Base-by-base conservation (phyloP, 2,329 filamentous ascomycete species). In the Tolypocladium ophioglossoides region DNA sequence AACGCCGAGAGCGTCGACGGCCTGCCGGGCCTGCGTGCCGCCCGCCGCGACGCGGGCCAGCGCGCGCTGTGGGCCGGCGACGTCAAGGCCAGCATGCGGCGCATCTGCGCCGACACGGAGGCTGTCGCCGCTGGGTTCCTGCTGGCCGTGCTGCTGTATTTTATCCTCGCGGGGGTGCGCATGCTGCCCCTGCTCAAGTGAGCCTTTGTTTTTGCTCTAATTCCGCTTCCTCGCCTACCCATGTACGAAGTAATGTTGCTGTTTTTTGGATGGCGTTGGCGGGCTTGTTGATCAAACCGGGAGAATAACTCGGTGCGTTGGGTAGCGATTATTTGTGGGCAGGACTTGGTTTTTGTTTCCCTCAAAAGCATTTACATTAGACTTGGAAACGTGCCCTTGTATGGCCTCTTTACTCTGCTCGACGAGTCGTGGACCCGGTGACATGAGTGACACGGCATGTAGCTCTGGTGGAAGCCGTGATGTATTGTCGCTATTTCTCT, bases 1-100 rank as follows among this genome's bases (percentile, higher is more conserved):
- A 87, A 87, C 61, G 61, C 70, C 2, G 59, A 63, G 49, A 83
- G 79, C 64, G 70, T 86, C 47, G 83, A 86, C 58, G 80, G 79
- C 1, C 67, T 85, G 22, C 78, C 81, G 0, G 82, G 82, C 0
- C 63, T 86, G 59, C 74, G 70, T 54, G 70, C 71, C 6, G 82
- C 81, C 24, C 72, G 81, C 57, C 70, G 73, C 47, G 74, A 73
- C 32, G 67, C 66, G 2, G 78, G 78, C 2, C 72, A 83, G 66
- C 68, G 27, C 10, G 18, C 64, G 56, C 54, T 81, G 41, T 72
- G 72, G 62, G 32, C 76, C 18, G 72, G 72, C 20, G 73, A 79
- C 51, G 57, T 59, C 37, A 63, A 59, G 41, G 63, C 67, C 12
- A 60, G 63, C 55, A 41, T 56, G 40, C 59, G 24, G 47, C 64